phyloP scores from a whole-genome alignment of 2,329 filamentous ascomycete species.

The Aspergillus aculeatinus region DNA sequence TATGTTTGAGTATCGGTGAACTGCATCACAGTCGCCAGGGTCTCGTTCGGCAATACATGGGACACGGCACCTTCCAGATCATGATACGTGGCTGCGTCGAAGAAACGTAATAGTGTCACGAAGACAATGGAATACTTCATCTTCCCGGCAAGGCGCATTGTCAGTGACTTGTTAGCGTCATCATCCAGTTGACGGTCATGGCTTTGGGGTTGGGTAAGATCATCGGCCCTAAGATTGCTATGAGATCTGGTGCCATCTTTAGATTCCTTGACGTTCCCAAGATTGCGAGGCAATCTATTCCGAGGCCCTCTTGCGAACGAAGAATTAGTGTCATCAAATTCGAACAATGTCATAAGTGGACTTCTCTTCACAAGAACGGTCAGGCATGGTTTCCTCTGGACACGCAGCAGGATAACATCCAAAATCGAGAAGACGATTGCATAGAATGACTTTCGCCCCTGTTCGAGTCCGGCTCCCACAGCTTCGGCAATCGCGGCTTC shows the following conservation, averaged over 20 bases:
- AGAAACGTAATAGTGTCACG: constrained; percentile 12
- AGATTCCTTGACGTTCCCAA: not conserved
- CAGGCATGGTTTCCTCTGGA: constrained; percentile 4
- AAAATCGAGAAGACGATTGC: constrained; percentile 21
- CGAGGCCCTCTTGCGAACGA: constrained; percentile 11
- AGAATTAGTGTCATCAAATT: constrained; percentile 14
- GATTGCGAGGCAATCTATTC: not conserved
- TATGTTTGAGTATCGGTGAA: constrained; percentile 18
- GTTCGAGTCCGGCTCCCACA: constrained; percentile 15
- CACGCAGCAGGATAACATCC: constrained; percentile 18
- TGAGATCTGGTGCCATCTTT: no score
- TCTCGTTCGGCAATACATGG: constrained; percentile 18
- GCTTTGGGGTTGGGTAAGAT: no score
- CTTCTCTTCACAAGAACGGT: constrained; percentile 11
- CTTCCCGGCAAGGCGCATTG: not conserved
- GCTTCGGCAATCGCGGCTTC: constrained; percentile 16
- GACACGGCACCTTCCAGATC: constrained; percentile 9
- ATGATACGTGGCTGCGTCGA: constrained; percentile 10
- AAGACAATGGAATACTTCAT: not conserved
- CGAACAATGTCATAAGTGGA: constrained; percentile 14
- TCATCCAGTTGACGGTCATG: not conserved
- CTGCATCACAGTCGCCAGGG: constrained; percentile 18
- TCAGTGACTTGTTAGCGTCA: not conserved
- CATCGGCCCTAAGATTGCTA: no score
- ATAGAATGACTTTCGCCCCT: constrained; percentile 13